Percentiles rank a stretch among this genome's conserved stretches.
These are phyloP conservation scores for Lactarius quietus DNA, from an alignment of 768 basidiomycete genomes.

Conservation along the genomic window DNA sequence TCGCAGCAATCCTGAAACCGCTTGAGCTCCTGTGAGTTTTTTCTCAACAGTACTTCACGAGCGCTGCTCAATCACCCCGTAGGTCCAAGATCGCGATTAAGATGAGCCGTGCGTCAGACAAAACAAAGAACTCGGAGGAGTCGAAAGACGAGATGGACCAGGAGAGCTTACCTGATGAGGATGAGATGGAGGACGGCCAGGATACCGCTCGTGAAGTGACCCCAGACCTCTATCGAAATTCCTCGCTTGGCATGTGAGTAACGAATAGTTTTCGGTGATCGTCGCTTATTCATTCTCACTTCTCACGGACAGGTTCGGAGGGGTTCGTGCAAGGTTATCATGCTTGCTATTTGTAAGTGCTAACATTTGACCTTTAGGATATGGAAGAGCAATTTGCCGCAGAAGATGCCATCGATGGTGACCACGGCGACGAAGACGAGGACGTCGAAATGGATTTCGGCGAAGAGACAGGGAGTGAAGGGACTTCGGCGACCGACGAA, in stretches of 20 bases:
- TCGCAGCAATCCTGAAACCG: constrained; percentile 85
- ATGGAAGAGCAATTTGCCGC: constrained; percentile 76
- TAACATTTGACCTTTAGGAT: constrained; percentile 47
- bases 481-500: constrained; percentile 72
- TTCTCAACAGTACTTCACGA: neutral
- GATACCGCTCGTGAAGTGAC: constrained; percentile 71
- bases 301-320: constrained; percentile 52
- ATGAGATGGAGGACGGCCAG: constrained; percentile 57
- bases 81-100: constrained; percentile 98
- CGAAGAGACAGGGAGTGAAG: constrained; percentile 79
- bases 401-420: constrained; percentile 79
- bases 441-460: constrained; percentile 88
- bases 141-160: constrained; percentile 41
- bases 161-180: constrained; percentile 48
- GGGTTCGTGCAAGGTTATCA: constrained; percentile 51
- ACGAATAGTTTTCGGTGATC: constrained; percentile 1
- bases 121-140: constrained; percentile 55
- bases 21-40: constrained; percentile 81
- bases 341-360: constrained; percentile 16
- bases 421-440: constrained; percentile 75
- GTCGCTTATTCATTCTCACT: constrained; percentile 6
- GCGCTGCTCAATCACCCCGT: constrained; percentile 12
- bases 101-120: constrained; percentile 80
- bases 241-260: constrained; percentile 87
- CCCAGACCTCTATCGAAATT: constrained; percentile 93